These are phyloP conservation scores for Iodosphaeria phyllophila DNA, from an alignment of 2,329 filamentous ascomycete genomes.

Conservation along the genomic window DNA sequence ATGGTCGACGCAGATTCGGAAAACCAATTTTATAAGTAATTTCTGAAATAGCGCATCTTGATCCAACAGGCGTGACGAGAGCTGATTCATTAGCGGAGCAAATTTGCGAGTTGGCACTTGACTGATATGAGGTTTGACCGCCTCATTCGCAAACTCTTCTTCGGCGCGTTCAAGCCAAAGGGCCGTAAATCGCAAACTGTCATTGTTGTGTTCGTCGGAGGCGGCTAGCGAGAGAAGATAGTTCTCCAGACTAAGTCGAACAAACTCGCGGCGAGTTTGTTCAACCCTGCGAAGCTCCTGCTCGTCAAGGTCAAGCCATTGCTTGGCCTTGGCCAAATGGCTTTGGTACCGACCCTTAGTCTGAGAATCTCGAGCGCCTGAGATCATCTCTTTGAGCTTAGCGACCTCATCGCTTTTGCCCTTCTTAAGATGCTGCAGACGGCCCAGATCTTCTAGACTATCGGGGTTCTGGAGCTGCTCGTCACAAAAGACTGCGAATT, in stretches of 20 bases:
- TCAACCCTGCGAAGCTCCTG: constrained; percentile 67
- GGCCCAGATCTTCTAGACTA: constrained; percentile 63
- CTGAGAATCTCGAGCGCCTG: constrained; percentile 29
- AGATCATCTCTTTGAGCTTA: constrained; percentile 46
- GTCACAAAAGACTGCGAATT: constrained; percentile 91
- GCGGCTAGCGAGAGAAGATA: constrained; percentile 73
- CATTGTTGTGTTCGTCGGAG: constrained; percentile 76
- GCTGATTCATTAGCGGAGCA: constrained; percentile 81
- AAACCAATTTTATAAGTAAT: constrained; percentile 54
- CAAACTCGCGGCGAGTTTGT: constrained; percentile 59
- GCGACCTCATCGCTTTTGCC: constrained; percentile 66
- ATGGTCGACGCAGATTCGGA: constrained; percentile 76
- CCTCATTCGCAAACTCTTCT: constrained; percentile 57
- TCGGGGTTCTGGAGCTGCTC: constrained; percentile 80
- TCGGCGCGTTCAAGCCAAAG: constrained; percentile 81
- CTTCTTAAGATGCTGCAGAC: constrained; percentile 61
- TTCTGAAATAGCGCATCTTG: constrained; percentile 54
- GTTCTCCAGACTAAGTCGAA: constrained; percentile 81
- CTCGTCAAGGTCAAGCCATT: constrained; percentile 81
- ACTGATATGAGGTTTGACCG: constrained; percentile 50
- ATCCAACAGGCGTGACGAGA: constrained; percentile 78
- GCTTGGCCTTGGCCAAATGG: constrained; percentile 53
- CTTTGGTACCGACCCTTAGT: constrained; percentile 36
- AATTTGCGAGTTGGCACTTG: constrained; percentile 83
- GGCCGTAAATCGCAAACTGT: constrained; percentile 79